Percentiles rank a stretch among this genome's conserved stretches.
Conservation (phyloP, 805 yeast genomes). For the Wickerhamiella bombiphila region DNA sequence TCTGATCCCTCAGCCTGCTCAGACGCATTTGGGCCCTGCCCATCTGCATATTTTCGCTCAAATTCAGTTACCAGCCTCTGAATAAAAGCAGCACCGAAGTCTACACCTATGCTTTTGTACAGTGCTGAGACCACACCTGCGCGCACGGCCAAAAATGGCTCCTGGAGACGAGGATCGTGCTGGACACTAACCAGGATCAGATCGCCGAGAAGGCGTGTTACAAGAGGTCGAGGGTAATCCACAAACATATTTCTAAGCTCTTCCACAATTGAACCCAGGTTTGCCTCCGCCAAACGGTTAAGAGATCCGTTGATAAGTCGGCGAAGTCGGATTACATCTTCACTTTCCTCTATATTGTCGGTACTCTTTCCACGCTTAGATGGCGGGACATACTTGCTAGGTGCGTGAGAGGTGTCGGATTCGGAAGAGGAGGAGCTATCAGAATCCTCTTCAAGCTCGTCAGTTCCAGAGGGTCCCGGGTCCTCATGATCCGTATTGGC, state of each 20-base stretch:
- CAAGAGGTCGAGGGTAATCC: slow-evolving; percentile 62
- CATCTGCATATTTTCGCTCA: slow-evolving; percentile 7
- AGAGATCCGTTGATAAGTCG: slow-evolving; percentile 66
- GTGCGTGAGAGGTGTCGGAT: slow-evolving; percentile 16
- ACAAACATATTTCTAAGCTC: slow-evolving; percentile 52
- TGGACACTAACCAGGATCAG: slow-evolving; percentile 51
- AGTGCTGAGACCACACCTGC: slow-evolving; percentile 64
- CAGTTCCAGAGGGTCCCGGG: no score
- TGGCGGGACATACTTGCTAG: slow-evolving; percentile 59
- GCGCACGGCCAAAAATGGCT: slow-evolving; percentile 64
- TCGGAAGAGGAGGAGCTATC: slow-evolving; percentile 6
- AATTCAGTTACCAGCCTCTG: slow-evolving; percentile 56
- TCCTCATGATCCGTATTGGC: slow-evolving; percentile 59
- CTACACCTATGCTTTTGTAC: slow-evolving; percentile 67
- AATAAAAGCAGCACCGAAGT: slow-evolving; percentile 74
- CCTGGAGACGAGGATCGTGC: slow-evolving; percentile 52
- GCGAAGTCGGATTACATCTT: slow-evolving; percentile 28
- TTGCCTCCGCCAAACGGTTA: slow-evolving; percentile 82
- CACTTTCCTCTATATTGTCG: no score
- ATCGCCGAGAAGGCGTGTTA: slow-evolving; percentile 52
- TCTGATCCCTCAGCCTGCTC: slow-evolving; percentile 2
- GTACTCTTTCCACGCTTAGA: slow-evolving; percentile 61
- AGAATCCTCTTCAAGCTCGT: no score
- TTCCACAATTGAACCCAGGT: slow-evolving; percentile 51
- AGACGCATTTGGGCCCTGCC: slow-evolving; percentile 31